Conservation (phyloP, 495 filamentous ascomycete species). For the Trichocladium antarcticum region DNA sequence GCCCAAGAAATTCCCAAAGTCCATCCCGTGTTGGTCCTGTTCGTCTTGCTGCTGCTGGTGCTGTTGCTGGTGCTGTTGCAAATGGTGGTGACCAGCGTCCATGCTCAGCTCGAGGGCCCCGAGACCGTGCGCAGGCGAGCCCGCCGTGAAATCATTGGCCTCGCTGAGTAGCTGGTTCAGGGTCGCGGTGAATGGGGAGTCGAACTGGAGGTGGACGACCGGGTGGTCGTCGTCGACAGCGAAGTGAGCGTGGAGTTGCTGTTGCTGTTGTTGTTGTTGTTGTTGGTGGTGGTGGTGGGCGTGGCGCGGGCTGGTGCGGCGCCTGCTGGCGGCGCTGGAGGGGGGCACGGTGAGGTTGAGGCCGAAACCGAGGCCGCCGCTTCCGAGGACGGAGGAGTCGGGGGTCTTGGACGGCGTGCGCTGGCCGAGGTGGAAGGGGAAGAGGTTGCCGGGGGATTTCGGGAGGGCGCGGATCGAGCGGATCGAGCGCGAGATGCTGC, state of each 20-base stretch:
- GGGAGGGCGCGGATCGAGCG: slow-evolving; percentile 29
- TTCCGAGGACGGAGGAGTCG: too few species aligned
- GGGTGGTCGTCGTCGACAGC: slow-evolving; percentile 16
- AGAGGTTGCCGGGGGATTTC: slow-evolving; percentile 28
- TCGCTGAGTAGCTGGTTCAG: slow-evolving; percentile 50
- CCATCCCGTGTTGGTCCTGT: slow-evolving; percentile 9
- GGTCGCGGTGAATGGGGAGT: slow-evolving; percentile 49
- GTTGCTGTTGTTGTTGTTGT: not conserved
- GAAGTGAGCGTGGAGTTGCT: slow-evolving; percentile 23
- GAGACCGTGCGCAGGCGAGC: slow-evolving; percentile 27
- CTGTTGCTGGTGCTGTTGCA: slow-evolving; percentile 7
- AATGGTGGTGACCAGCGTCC: too few species aligned
- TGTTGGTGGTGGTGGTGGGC: not conserved
- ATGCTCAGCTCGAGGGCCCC: slow-evolving; percentile 30
- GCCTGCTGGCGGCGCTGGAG: slow-evolving; percentile 21
- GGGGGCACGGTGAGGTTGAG: slow-evolving; percentile 8
- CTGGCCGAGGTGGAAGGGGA: slow-evolving; percentile 23
- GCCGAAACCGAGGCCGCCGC: slow-evolving; percentile 15
- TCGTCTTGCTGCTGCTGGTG: slow-evolving; percentile 11
- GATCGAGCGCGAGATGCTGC: slow-evolving; percentile 44
- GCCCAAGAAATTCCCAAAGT: slow-evolving; percentile 38
- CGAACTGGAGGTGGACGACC: slow-evolving; percentile 21
- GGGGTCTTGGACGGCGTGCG: slow-evolving; percentile 38
- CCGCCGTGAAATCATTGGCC: slow-evolving; percentile 35
- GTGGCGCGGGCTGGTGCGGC: slow-evolving; percentile 33